Base-by-base conservation (phyloP, 257 asterid species). In the Nicotiana obtusifolia region DNA sequence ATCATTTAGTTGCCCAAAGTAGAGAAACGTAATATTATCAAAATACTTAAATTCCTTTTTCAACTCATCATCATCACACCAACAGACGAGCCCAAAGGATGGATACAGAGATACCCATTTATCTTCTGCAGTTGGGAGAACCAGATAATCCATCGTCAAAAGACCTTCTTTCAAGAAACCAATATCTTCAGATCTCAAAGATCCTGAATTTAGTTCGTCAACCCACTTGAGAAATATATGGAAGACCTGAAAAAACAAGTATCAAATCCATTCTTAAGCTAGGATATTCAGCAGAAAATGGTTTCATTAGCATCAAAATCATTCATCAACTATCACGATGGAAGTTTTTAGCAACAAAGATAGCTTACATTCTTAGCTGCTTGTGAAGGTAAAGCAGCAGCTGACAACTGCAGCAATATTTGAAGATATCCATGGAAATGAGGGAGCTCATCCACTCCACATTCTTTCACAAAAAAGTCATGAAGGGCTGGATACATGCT, bases 61-160 rank as follows among this genome's bases (percentile, higher is more conserved):
- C 80, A 96, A 85, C 59, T 76, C 81, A 35, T 90, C 91, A 86
- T 94, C 94, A 89, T 94, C 97, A 44, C 91, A 91, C 98, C 98
- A 95, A 84, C 98, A 96, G 82, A 93, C 65, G 8, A 91, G 84
- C 80, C 99, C 98, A 91, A 87, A 94, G 10, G 93, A 93, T 20
- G 95, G 82, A 82, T 94, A 87, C 76, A 96, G 82, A 75, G 99
- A 96, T 85, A 90, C 99, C 99, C 99, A 96, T 87, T 89, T 91
- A 92, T 96, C 99, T 82, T 81, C 94, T 86, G 83, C 91, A 54
- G 98, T 93, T 76, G 99, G 98, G 84, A 96, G 97, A 84, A 94
- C 94, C 5, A 90, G 49, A 77, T 35, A 91, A 59, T 89, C 97
- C 90, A 86, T 89, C 75, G 86, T 89, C 82, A 80, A 86, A 81